phyloP scores from a whole-genome alignment of 352 stramenopile genomes.

The Pythium oligandrum region DNA sequence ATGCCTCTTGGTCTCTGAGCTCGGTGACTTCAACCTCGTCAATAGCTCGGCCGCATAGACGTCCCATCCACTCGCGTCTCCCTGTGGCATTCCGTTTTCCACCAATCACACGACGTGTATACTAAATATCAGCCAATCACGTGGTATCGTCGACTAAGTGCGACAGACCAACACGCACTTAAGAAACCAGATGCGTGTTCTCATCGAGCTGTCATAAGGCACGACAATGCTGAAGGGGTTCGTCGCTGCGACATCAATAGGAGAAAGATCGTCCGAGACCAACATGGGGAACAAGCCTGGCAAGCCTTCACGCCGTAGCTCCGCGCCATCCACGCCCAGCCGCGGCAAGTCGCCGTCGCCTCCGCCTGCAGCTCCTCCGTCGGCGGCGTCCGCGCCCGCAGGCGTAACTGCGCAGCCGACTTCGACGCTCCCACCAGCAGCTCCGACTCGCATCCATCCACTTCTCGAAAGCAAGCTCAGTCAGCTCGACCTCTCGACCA shows the following conservation, averaged over 20 bases:
- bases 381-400: slow-evolving; percentile 7
- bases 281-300: slow-evolving; percentile 83
- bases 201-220: too few relatives aligned
- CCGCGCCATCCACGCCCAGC: slow-evolving; percentile 8
- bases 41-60: too few relatives aligned
- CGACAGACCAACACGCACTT: not conserved
- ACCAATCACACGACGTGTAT: too few relatives aligned
- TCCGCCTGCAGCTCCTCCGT: slow-evolving; percentile 8
- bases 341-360: slow-evolving; percentile 9
- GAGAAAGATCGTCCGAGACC: not conserved
- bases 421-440: slow-evolving; percentile 15
- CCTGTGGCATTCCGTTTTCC: too few relatives aligned
- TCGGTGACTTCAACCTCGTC: not conserved
- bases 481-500: slow-evolving; percentile 61
- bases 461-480: slow-evolving; percentile 66
- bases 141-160: not conserved
- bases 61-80: too few relatives aligned
- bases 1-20: slow-evolving; percentile 3
- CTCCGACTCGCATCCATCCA: slow-evolving; percentile 23
- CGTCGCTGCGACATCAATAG: too few relatives aligned
- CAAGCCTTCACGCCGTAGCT: slow-evolving; percentile 37
- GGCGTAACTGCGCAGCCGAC: not conserved
- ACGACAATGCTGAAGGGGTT: too few relatives aligned
- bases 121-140: slow-evolving; percentile 1
- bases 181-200: slow-evolving; percentile 1